phyloP scores from a whole-genome alignment of 148 eudicot species.

The Drosera capensis region DNA sequence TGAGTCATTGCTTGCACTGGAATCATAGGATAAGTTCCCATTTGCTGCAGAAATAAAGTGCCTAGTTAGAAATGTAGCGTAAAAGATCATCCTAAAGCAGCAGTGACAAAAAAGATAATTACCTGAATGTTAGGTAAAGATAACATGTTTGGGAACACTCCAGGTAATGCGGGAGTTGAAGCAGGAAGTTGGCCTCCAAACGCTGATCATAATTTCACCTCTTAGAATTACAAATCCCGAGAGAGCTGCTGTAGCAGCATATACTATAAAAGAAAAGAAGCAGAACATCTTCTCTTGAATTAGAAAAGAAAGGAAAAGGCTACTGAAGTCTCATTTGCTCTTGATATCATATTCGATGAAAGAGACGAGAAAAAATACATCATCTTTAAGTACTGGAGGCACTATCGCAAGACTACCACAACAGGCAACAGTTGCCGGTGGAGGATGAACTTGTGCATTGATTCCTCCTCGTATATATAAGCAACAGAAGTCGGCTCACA shows the following conservation, averaged over 20 bases:
- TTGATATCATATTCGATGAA: conserved; percentile 10
- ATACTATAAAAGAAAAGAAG: background rate
- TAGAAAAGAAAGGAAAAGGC: background rate
- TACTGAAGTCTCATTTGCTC: conserved; percentile 4
- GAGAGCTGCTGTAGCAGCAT: background rate
- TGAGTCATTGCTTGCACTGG: conserved; percentile 99
- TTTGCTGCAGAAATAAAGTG: conserved; percentile 21
- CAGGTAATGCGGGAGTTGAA: conserved; percentile 53
- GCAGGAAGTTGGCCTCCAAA: conserved; percentile 74
- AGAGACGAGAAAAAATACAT: conserved; percentile 21
- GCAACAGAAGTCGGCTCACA: conserved; percentile 98
- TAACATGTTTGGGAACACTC: conserved; percentile 79
- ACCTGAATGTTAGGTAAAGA: conserved; percentile 62
- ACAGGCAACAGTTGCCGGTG: conserved; percentile 77
- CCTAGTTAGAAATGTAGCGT: background rate
- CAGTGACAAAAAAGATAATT: background rate
- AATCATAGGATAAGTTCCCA: conserved; percentile 79
- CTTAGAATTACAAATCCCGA: conserved; percentile 10
- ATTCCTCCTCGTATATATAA: conserved; percentile 74
- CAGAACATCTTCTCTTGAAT: background rate
- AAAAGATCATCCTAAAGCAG: background rate
- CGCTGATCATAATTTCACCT: conserved; percentile 15
- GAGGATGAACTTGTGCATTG: conserved; percentile 82
- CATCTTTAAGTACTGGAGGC: conserved; percentile 36
- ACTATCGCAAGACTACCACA: conserved; percentile 63